Evolutionary conservation across 306 rosid genomes (phyloP), one percentile per base, ranked within the genome.

Genomic region (Albizia julibrissin): DNA sequence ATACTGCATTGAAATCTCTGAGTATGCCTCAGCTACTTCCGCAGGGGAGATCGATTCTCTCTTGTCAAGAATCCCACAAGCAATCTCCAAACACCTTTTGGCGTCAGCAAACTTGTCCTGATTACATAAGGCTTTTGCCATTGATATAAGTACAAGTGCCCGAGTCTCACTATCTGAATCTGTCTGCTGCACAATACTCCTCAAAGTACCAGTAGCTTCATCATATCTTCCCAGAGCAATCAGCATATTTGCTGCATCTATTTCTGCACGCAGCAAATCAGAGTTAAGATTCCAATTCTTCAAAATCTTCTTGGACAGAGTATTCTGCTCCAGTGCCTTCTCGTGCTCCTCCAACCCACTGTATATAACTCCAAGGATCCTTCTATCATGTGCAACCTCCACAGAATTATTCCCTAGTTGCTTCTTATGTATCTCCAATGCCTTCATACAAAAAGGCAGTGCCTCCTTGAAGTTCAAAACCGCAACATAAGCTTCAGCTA

Each of bases 201-300:
- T 91, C 88, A 95, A 91, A 80, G 91, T 76, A 85, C 87, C 87
- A 77, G 92, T 91, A 78, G 98, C 98, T 75, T 89, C 90, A 39
- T 95, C 93, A 15, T 85, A 95, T 80, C 89, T 91, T 67, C 95
- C 94, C 47, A 95, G 43, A 3, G 98, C 95, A 82, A 93, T 93
- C 89, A 90, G 89, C 97, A 95, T 93, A 89, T 95, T 91, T 0
- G 98, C 97, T 43, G 98, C 91, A 74, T 93, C 98, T 31, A 93
- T 87, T 73, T 95, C 97, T 0, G 97, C 94, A 7, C 86, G 88
- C 86, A 93, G 82, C 86, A 95, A 85, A 74, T 95, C 95, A 27
- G 94, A 87, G 68, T 69, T 88, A 67, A 89, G 97, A 80, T 94
- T 93, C 98, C 95, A 93, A 66, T 90, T 91, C 90, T 90, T 93